Evolutionary conservation across 1,139 yeast species (phyloP).

Genomic region (Nakaseomyces bracarensis): DNA sequence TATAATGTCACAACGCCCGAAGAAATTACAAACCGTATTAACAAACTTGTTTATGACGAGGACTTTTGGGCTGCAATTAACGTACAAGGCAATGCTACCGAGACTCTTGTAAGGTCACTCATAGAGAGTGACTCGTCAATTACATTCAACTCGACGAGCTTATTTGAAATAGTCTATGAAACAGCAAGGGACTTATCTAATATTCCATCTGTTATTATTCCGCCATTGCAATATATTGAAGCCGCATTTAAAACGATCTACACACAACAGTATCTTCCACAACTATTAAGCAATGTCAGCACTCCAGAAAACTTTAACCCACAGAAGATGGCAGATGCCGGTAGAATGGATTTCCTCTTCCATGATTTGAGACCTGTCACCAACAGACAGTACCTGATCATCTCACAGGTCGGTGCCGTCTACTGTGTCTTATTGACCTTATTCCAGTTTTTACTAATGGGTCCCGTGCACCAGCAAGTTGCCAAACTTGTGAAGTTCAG

Average conservation of each 20-base stretch:
- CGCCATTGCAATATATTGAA: constrained; percentile 33
- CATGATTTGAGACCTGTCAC: constrained; percentile 46
- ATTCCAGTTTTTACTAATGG: constrained; percentile 52
- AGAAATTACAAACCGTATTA: constrained; percentile 34
- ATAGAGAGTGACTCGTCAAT: constrained; percentile 20
- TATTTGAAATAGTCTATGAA: constrained; percentile 39
- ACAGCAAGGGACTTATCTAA: constrained; percentile 45
- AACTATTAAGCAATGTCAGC: constrained; percentile 15
- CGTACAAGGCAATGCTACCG: constrained; percentile 40
- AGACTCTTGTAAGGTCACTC: constrained; percentile 33
- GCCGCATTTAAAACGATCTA: constrained; percentile 28
- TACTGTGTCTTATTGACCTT: constrained; percentile 63
- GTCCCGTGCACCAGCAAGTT: constrained; percentile 44
- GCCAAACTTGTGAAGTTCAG: constrained; percentile 38
- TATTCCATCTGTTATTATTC: constrained; percentile 36
- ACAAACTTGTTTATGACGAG: constrained; percentile 40
- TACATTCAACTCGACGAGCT: constrained; percentile 17
- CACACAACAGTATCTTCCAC: constrained; percentile 22
- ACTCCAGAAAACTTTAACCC: constrained; percentile 7
- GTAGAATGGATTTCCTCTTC: constrained; percentile 27
- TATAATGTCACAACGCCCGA: constrained; percentile 33
- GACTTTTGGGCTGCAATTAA: constrained; percentile 47
- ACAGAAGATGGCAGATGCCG: constrained; percentile 9
- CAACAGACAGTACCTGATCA: constrained; percentile 48
- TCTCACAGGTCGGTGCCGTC: constrained; percentile 67